phyloP scores from a whole-genome alignment of 2,329 filamentous ascomycete species.

The Rasamsonia emersonii region DNA sequence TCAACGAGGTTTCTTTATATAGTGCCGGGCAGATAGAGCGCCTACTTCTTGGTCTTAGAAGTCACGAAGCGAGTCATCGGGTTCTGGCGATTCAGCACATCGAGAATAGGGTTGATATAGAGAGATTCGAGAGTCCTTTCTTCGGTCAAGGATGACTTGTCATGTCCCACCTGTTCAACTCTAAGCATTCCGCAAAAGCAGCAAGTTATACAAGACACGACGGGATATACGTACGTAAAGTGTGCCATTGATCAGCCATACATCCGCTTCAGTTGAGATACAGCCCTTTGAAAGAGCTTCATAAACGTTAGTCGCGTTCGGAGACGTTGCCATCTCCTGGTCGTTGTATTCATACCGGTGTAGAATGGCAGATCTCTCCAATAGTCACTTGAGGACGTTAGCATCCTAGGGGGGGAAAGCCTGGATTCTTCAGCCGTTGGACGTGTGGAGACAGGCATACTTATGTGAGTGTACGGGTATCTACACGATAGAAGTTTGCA shows the following conservation, averaged over 20 bases:
- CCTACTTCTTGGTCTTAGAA: constrained; percentile 43
- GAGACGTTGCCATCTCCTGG: constrained; percentile 1
- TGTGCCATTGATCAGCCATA: constrained; percentile 50
- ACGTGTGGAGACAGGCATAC: constrained; percentile 15
- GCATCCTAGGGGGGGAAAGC: background rate
- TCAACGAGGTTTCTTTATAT: no score
- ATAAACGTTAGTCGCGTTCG: constrained; percentile 14
- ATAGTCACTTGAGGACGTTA: constrained; percentile 51
- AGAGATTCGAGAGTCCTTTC: constrained; percentile 48
- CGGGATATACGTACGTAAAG: constrained; percentile 38
- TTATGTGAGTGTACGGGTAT: constrained; percentile 36
- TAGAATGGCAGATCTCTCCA: constrained; percentile 40
- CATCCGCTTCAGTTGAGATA: constrained; percentile 51
- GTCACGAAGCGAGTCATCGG: constrained; percentile 43
- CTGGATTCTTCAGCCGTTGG: background rate
- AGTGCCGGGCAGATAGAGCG: no score
- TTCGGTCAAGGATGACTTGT: constrained; percentile 42
- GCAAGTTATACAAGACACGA: background rate
- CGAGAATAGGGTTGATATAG: constrained; percentile 52
- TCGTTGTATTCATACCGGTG: constrained; percentile 25
- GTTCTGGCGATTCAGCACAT: constrained; percentile 48
- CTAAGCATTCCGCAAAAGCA: background rate
- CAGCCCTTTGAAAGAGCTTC: constrained; percentile 49
- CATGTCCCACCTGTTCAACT: constrained; percentile 45
- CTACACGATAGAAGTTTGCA: constrained; percentile 13